Conservation (phyloP, 2,329 filamentous ascomycete species). For the Aspergillus novofumigatus region DNA sequence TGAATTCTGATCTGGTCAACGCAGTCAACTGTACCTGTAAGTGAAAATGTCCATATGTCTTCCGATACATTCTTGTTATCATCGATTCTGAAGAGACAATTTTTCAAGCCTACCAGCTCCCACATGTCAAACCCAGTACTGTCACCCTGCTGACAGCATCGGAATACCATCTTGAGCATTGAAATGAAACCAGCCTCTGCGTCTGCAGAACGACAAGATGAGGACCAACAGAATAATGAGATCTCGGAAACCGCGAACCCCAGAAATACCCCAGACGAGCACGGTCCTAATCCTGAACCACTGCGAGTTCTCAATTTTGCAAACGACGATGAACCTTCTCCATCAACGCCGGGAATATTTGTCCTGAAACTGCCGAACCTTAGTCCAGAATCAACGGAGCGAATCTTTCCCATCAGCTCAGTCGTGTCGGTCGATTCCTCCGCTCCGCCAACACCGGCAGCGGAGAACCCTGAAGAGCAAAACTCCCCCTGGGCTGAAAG, state of each 20-base stretch:
- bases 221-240: background rate
- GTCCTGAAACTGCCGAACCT: conserved; percentile 23
- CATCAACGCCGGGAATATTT: conserved; percentile 11
- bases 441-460: conserved; percentile 19
- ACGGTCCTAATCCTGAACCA: conserved; percentile 15
- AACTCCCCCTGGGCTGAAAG: conserved; percentile 16
- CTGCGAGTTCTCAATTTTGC: conserved; percentile 19
- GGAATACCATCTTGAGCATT: background rate
- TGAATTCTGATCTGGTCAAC: background rate
- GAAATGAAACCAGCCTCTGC: background rate
- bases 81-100: background rate
- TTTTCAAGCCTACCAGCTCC: background rate
- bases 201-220: background rate
- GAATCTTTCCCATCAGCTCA: conserved; percentile 76
- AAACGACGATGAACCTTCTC: conserved; percentile 12
- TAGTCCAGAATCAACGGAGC: conserved; percentile 44
- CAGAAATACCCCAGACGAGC: conserved; percentile 4
- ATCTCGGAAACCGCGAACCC: background rate
- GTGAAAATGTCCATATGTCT: background rate
- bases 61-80: background rate
- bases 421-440: conserved; percentile 65
- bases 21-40: background rate
- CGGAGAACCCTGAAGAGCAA: conserved; percentile 17
- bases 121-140: background rate
- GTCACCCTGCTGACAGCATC: background rate